Percentiles rank a stretch among this genome's conserved stretches.
phyloP scores from a whole-genome alignment of 352 stramenopile genomes.

The Blastocystis hominis region DNA sequence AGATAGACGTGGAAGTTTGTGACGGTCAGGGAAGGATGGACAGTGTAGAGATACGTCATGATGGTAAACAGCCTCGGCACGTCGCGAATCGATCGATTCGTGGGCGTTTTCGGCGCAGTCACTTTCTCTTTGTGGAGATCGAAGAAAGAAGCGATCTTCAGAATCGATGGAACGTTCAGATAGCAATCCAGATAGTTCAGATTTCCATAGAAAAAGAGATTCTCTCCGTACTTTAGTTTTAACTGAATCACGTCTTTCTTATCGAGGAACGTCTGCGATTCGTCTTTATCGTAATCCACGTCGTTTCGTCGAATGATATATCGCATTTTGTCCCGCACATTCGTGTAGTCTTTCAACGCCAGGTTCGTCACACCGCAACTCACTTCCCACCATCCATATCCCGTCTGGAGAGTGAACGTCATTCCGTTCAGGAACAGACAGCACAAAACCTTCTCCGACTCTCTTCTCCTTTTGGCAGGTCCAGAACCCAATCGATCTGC shows the following conservation, averaged over 20 bases:
- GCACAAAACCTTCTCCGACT: conserved; percentile 1
- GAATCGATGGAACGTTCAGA: conserved; percentile 10
- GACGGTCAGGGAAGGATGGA: conserved; percentile 31
- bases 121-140: neutral
- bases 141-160: conserved; percentile 40
- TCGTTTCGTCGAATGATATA: conserved; percentile 28
- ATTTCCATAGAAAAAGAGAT: conserved; percentile 19
- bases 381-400: conserved; percentile 43
- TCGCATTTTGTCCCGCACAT: neutral
- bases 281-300: conserved; percentile 22
- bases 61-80: conserved; percentile 33
- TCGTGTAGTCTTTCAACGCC: conserved; percentile 40
- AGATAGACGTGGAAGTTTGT: conserved; percentile 14
- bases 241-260: conserved; percentile 47
- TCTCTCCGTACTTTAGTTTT: conserved; percentile 23
- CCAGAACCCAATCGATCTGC: neutral
- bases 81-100: neutral
- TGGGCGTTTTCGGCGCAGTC: neutral
- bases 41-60: conserved; percentile 49
- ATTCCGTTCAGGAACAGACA: conserved; percentile 37
- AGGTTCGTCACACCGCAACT: neutral
- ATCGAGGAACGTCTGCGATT: neutral
- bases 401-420: neutral
- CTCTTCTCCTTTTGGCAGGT: neutral
- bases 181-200: conserved; percentile 32